Base-by-base conservation (phyloP, 108 stramenopile species). In the Schizochytrium sp. region DNA sequence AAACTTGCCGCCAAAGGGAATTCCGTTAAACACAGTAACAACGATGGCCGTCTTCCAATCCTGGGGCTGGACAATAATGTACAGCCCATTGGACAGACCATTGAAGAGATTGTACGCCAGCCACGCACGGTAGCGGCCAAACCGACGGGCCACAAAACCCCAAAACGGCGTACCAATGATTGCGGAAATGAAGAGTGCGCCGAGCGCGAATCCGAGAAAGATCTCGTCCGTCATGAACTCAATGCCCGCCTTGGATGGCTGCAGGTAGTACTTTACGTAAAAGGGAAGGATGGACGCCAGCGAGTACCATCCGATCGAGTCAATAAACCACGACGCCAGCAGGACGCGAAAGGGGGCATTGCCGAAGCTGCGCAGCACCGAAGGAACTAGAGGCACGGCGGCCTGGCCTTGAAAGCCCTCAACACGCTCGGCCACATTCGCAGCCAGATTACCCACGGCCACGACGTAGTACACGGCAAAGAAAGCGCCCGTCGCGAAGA, bases 1-100 rank as follows among this genome's bases (percentile, higher is more conserved):
- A 89, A 91, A 91, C 87, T 87, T 89, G 45, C 88, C 91, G 0
- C 89, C 91, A 41, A 89, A 59, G 21, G 91, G 91, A 10, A 89
- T 60, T 0, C 91, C 91, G 89, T 91, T 91, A 21, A 89, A 28
- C n/a, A 55, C 47, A 28, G 87, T 87, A 45, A 91, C 60, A 18
- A 91, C 19, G 23, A 91, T 87, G n/a, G 76, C 76, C 19, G 51
- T 53, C 51, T 28, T 10, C 76, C 76, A 83, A 23, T 83, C 76
- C 76, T 83, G 76, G 19, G 76, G 76, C 72, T 44, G 23, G 29
- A 60, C 47, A 5, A 89, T 57, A n/a, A 87, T 19, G 87, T 87
- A 91, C n/a, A 91, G 63, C 16, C 58, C 25, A 89, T 89, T 91
- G 44, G 89, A 88, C 21, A 91, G 4, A 8, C 72, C 91, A 47